Evolutionary conservation across 192 early-diverging fungal species (phyloP).

Genomic region (Gonapodya prolifera): DNA sequence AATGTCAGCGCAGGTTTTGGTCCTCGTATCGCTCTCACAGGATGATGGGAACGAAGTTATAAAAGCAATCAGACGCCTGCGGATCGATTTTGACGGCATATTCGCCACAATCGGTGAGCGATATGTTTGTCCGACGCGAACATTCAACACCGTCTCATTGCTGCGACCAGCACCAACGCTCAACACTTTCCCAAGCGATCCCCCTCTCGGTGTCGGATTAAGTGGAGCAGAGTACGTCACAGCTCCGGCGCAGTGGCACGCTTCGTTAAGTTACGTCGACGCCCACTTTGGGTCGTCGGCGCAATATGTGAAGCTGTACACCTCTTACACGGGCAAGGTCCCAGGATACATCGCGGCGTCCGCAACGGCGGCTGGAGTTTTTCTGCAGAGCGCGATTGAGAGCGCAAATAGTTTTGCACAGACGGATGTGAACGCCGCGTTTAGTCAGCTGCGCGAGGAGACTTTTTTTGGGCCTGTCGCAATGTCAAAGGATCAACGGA

Average conservation of each 20-base stretch:
- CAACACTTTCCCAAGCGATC: background rate
- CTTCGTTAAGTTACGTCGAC: background rate
- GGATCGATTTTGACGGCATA: background rate
- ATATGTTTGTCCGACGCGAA: too few species aligned
- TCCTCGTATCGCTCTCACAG: background rate
- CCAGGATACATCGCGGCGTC: background rate
- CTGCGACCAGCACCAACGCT: background rate
- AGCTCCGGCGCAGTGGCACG: background rate
- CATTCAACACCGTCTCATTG: too few species aligned
- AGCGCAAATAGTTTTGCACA: background rate
- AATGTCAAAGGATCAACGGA: background rate
- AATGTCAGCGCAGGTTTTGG: background rate
- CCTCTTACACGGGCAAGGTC: background rate
- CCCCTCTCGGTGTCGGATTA: background rate
- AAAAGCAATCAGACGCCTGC: background rate
- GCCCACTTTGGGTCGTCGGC: background rate
- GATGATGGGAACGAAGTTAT: background rate
- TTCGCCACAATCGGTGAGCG: background rate
- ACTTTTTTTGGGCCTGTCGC: background rate
- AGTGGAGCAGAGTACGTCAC: background rate
- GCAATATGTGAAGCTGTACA: background rate
- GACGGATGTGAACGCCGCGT: background rate
- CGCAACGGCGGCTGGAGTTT: background rate
- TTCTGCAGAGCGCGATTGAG: background rate
- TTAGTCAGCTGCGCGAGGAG: background rate